phyloP scores from a whole-genome alignment of 495 filamentous ascomycete species.

The Podospora fimiseda region DNA sequence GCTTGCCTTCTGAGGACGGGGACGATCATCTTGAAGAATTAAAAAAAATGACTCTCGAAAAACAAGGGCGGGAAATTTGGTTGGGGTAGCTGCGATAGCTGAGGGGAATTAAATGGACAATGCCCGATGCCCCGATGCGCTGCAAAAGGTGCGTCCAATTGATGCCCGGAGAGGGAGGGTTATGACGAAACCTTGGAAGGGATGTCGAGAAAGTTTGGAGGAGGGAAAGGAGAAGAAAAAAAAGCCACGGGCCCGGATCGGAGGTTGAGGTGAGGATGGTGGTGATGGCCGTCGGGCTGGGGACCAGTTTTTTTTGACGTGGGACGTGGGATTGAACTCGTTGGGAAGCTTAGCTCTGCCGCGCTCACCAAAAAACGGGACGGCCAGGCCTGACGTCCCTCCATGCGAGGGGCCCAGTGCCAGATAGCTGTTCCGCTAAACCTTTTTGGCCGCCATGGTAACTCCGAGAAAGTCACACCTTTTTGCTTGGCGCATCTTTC shows the following conservation, averaged over 20 bases:
- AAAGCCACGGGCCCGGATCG: conserved; percentile 21
- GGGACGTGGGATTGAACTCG: conserved; percentile 23
- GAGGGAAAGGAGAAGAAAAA: neutral
- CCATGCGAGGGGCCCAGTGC: conserved; percentile 8
- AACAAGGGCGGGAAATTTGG: conserved; percentile 9
- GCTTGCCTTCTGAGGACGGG: conserved; percentile 49
- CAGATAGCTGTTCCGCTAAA: conserved; percentile 8
- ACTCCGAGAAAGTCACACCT: neutral
- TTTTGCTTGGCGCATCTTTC: neutral
- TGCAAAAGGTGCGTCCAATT: conserved; percentile 16
- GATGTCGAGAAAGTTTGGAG: conserved; percentile 3
- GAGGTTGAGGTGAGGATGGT: conserved; percentile 13
- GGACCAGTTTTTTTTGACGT: conserved; percentile 26
- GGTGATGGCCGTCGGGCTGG: conserved; percentile 18
- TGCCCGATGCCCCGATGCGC: conserved; percentile 16
- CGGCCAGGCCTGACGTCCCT: conserved; percentile 13
- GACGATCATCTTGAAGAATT: conserved; percentile 43
- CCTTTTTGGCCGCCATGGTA: conserved; percentile 2
- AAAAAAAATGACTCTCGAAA: conserved; percentile 26
- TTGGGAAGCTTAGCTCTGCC: conserved; percentile 24
- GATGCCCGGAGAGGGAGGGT: conserved; percentile 5
- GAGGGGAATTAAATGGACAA: conserved; percentile 16
- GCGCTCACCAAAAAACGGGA: conserved; percentile 18
- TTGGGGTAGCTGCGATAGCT: conserved; percentile 15
- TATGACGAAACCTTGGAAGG: neutral